Evolutionary conservation across 139 green algal species (phyloP), one percentile per base, ranked within the genome.

Genomic region (Tetradesmus obliquus): DNA sequence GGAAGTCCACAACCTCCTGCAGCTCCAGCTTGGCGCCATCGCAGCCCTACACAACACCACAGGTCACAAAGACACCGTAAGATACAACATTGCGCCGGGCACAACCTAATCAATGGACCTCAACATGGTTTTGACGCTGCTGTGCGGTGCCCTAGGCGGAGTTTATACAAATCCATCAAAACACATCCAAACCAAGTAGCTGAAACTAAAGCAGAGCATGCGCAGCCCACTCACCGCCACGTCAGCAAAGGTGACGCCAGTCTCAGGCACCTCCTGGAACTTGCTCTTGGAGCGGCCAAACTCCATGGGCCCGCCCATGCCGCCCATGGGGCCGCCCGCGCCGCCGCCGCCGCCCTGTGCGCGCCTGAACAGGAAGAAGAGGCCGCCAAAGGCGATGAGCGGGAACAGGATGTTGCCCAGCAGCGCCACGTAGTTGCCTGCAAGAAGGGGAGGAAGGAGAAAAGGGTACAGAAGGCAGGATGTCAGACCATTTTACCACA

Each of bases 261-360:
- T 99, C 96, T 99, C 98, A 0, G 97, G 97, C 82, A 99, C 97
- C 94, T 99, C 98, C 97, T 99, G 98, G 95, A 99, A 99, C 96
- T 99, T 99, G 92, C 94, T 97, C 96, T 99, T 99, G 91, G 93
- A 97, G 91, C 96, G 96, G 54, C 97, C 98, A 95, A 99, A 99
- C 94, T 99, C 98, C 98, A 99, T 99, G 86, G 98, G 97, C 76
- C 98, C 98, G 74, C 97, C 97, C 93, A 97, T 97, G 62, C 91
- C 86, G 76, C 98, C 98, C 86, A 97, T 94, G 69, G 80, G 88
- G 22, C 90, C 87, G 53, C 92, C 92, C 53, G 91, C 93, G 54
- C 91, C 94, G 20, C 87, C 87, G 5, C 66, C n/a, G 79, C 93
- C 92, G 24, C 90, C 90, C 83, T 90, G 84, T 55, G 91, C 87